These are phyloP conservation scores for Fusarium incarnatum DNA, from an alignment of 2,329 filamentous ascomycete genomes.

Conservation along the genomic window DNA sequence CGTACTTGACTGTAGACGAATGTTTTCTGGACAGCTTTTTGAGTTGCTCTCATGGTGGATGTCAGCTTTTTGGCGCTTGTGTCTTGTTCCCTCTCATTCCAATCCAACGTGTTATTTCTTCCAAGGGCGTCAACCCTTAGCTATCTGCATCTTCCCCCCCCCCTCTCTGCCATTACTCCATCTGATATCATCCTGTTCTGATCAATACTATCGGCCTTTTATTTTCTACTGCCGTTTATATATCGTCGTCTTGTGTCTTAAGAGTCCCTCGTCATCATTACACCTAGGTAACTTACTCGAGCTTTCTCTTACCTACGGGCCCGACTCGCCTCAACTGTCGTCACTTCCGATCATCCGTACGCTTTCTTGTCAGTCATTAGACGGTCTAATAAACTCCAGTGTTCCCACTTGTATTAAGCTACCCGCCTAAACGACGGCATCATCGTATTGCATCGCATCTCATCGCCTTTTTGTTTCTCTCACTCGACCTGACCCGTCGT, in stretches of 20 bases:
- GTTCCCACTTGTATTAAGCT: constrained; percentile 7
- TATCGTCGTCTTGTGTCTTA: background rate
- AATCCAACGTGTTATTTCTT: constrained; percentile 16
- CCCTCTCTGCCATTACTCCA: background rate
- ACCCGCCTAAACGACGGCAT: constrained; percentile 17
- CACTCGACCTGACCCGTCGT: constrained; percentile 9
- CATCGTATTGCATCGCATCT: constrained; percentile 29
- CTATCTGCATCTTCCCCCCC: background rate
- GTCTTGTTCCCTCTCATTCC: constrained; percentile 32
- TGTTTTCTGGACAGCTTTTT: background rate
- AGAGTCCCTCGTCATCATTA: background rate
- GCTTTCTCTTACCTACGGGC: background rate
- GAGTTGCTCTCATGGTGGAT: background rate
- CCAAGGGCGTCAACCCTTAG: constrained; percentile 16
- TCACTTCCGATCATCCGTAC: background rate
- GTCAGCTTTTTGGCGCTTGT: constrained; percentile 17
- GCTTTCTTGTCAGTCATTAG: background rate
- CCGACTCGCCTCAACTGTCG: constrained; percentile 1
- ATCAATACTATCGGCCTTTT: background rate
- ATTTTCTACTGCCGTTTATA: background rate
- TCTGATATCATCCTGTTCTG: background rate
- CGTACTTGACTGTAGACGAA: background rate
- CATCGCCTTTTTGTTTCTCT: constrained; percentile 20
- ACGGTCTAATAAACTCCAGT: background rate
- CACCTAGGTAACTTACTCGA: background rate